Evolutionary conservation across 208 protist genomes (phyloP), one percentile per base, ranked within the genome.

Genomic region (Trypanosoma avium): DNA sequence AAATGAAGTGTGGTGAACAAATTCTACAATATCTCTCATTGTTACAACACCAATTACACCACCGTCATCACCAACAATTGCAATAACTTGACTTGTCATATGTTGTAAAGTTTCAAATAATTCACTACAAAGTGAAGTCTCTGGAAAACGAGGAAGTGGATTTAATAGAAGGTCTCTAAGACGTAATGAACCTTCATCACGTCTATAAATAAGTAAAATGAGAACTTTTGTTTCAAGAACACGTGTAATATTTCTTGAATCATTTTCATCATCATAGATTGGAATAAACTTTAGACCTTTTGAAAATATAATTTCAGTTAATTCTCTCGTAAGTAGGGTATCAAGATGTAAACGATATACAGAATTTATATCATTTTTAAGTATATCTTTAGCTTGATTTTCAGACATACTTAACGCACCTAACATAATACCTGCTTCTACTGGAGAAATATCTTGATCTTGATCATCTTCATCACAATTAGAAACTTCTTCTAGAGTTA

Each of bases 341-440:
- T 82, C 73, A 17, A 67, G 67, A 70, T 87, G 78, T 45, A 85
- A 67, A 33, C 65, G 70, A 73, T 77, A 90, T 52, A 85, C 71
- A 26, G 55, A 42, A 5, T 76, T 69, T 22, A 87, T 81, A 15
- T 67, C 66, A 6, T 54, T 27, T 38, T 71, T 73, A 7, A 87
- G 60, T 57, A 84, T 78, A 32, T 80, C 77, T 15, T 70, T 67
- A 46, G 77, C 76, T 26, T 59, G 77, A 46, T 69, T 81, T 58
- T 88, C 81, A 29, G 81, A 88, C 22, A 91, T 63, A 30, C 81
- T 75, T 36, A 91, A 75, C 15, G 82, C 73, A 43, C 84, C 81
- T n/a, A 86, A 72, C 81, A 91, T 91, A 43, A 88, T 77, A 26
- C 68, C 75, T 35, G 82, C 61, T 60, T 86, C 80, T 36, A 84